A percentile compares a stretch with the other conserved stretches of the same genome.
Conservation (phyloP, 1,139 yeast genomes). For the Protomyces inouyei region DNA sequence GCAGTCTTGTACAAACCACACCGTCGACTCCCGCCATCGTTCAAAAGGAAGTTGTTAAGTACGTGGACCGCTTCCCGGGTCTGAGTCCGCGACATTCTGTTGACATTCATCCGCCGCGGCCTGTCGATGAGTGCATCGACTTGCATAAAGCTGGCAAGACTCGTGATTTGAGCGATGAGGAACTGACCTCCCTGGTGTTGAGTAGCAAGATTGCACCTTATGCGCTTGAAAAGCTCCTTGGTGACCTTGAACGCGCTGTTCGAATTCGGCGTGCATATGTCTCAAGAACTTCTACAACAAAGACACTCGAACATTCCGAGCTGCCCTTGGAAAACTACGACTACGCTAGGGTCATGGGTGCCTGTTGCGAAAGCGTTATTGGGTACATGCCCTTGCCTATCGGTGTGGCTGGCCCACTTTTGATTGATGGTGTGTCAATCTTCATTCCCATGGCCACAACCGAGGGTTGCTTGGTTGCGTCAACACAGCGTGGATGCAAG, state of each 20-base stretch:
- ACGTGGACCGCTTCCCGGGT: slow-evolving; percentile 23
- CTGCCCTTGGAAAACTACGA: slow-evolving; percentile 82
- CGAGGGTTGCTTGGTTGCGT: slow-evolving; percentile 96
- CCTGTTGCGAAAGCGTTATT: slow-evolving; percentile 97
- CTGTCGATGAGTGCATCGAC: slow-evolving; percentile 60
- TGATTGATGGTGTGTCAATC: slow-evolving; percentile 78
- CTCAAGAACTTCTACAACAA: slow-evolving; percentile 75
- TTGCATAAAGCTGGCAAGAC: slow-evolving; percentile 69
- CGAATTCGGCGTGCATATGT: slow-evolving; percentile 86
- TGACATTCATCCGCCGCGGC: slow-evolving; percentile 29
- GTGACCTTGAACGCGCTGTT: slow-evolving; percentile 86
- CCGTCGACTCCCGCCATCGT: slow-evolving; percentile 38
- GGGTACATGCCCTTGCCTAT: slow-evolving; percentile 95
- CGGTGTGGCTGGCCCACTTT: slow-evolving; percentile 95
- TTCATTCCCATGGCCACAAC: slow-evolving; percentile 99
- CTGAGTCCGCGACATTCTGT: slow-evolving; percentile 10
- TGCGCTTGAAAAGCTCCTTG: slow-evolving; percentile 87
- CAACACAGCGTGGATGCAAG: slow-evolving; percentile 98
- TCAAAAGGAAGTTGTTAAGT: slow-evolving; percentile 37
- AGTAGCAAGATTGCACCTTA: slow-evolving; percentile 82
- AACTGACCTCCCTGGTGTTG: slow-evolving; percentile 64
- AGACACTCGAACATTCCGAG: slow-evolving; percentile 63
- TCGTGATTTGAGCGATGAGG: slow-evolving; percentile 61
- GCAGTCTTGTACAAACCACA: slow-evolving; percentile 30
- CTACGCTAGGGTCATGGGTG: slow-evolving; percentile 94